These are phyloP conservation scores for Bolboschoenoplectus hybrid DNA, from an alignment of 202 grass and related monocot genomes.

Conservation along the genomic window DNA sequence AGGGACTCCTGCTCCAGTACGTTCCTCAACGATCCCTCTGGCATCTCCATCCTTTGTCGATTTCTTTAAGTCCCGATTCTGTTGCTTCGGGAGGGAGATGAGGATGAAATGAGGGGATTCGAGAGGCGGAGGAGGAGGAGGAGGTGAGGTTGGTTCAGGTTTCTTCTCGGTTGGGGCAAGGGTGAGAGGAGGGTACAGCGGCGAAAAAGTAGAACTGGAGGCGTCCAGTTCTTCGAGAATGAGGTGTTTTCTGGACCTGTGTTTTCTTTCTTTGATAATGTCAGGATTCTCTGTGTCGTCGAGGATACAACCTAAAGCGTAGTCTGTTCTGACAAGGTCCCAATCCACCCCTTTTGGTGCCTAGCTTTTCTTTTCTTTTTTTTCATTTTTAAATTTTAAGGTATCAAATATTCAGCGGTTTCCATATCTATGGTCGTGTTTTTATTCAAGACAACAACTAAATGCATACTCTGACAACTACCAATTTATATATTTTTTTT, in stretches of 20 bases:
- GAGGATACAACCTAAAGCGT: background rate
- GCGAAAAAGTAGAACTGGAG: slow-evolving; percentile 21
- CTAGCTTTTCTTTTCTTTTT: too few species aligned
- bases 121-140: slow-evolving; percentile 40
- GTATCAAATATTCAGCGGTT: too few species aligned
- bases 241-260: slow-evolving; percentile 25
- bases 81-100: slow-evolving; percentile 3
- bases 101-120: background rate
- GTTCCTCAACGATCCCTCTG: slow-evolving; percentile 81
- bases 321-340: background rate
- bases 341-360: too few species aligned
- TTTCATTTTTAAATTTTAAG: too few species aligned
- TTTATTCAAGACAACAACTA: too few species aligned
- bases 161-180: background rate
- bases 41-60: slow-evolving; percentile 48
- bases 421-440: too few species aligned
- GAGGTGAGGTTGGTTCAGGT: slow-evolving; percentile 26
- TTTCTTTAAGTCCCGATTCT: slow-evolving; percentile 38
- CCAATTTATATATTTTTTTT: background rate
- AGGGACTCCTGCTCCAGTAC: slow-evolving; percentile 84
- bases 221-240: slow-evolving; percentile 35
- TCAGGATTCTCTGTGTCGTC: background rate
- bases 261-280: background rate
- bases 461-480: background rate
- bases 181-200: background rate